Conservation (phyloP, 495 filamentous ascomycete species). For the Podospora bellae-mahoneyi region DNA sequence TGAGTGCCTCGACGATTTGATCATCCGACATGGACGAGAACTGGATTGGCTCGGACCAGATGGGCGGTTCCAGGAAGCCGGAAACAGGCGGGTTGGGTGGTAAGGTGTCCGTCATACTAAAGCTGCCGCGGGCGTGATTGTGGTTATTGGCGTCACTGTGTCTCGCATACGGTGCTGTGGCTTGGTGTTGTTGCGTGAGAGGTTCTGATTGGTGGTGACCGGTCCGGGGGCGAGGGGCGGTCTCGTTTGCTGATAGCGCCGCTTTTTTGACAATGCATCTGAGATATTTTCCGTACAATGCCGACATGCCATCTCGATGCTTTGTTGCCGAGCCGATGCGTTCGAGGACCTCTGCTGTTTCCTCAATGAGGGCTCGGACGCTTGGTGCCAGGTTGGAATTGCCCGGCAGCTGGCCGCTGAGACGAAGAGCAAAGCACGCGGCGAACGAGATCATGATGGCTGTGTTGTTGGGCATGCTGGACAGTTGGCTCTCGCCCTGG, state of each 20-base stretch:
- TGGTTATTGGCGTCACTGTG: constrained; percentile 13
- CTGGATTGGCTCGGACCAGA: constrained; percentile 55
- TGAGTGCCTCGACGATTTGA: constrained; percentile 61
- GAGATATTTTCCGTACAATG: constrained; percentile 60
- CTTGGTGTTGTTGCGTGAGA: constrained; percentile 15
- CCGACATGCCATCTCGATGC: constrained; percentile 62
- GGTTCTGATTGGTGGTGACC: neutral
- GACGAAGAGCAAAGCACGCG: constrained; percentile 64
- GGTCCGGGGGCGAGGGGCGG: constrained; percentile 1
- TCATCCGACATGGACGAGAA: constrained; percentile 67
- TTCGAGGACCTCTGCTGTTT: constrained; percentile 65
- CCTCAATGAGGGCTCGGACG: constrained; percentile 63
- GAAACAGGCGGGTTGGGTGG: constrained; percentile 18
- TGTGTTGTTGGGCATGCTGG: constrained; percentile 75
- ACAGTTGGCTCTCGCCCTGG: constrained; percentile 64
- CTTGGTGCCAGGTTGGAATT: constrained; percentile 64
- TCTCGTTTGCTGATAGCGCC: constrained; percentile 19
- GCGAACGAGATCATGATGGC: constrained; percentile 76
- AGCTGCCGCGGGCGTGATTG: constrained; percentile 16
- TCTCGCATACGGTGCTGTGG: constrained; percentile 13
- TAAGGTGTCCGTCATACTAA: constrained; percentile 22
- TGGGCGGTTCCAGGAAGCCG: constrained; percentile 25
- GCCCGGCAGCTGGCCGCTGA: constrained; percentile 55
- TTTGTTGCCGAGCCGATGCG: constrained; percentile 60
- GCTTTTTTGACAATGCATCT: constrained; percentile 53